A percentile compares a stretch with the other conserved stretches of the same genome.
phyloP scores from a whole-genome alignment of 805 yeast genomes.

The Monosporozyma siamensis region DNA sequence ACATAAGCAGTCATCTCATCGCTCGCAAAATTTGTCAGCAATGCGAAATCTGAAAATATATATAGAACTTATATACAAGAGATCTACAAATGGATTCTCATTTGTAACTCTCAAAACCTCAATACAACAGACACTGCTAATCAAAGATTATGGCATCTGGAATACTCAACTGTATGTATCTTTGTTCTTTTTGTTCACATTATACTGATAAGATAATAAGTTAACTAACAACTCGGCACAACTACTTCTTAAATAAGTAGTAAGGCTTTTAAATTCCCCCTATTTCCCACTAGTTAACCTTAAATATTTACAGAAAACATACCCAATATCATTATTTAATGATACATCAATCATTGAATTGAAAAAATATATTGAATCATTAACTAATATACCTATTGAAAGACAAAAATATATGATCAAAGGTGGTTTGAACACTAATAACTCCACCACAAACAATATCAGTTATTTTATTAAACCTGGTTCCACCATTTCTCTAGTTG shows the following conservation, averaged over 20 bases:
- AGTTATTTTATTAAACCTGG: constrained; percentile 48
- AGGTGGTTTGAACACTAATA: constrained; percentile 69
- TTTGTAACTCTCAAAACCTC: too few species aligned
- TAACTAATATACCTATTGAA: constrained; percentile 72
- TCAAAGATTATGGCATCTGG: neutral
- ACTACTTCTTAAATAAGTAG: too few species aligned
- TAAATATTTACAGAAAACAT: constrained; percentile 59
- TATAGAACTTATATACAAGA: too few species aligned
- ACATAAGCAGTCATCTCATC: too few species aligned
- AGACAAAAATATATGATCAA: constrained; percentile 83
- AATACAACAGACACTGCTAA: too few species aligned
- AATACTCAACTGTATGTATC: neutral
- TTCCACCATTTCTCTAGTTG: constrained; percentile 75
- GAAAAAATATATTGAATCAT: constrained; percentile 56
- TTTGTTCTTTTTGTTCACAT: too few species aligned
- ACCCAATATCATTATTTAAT: constrained; percentile 35
- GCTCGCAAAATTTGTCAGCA: too few species aligned
- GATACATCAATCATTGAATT: constrained; percentile 39
- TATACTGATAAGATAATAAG: too few species aligned
- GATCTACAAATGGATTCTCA: too few species aligned
- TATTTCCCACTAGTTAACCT: constrained; percentile 26
- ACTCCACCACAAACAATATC: constrained; percentile 33
- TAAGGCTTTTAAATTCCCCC: neutral
- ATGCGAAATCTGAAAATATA: too few species aligned
- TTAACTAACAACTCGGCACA: constrained; percentile 1